A percentile compares a stretch with the other conserved stretches of the same genome.
Evolutionary conservation across 176 grass and related monocot species (phyloP).

Genomic region (Saccharum spontaneum): DNA sequence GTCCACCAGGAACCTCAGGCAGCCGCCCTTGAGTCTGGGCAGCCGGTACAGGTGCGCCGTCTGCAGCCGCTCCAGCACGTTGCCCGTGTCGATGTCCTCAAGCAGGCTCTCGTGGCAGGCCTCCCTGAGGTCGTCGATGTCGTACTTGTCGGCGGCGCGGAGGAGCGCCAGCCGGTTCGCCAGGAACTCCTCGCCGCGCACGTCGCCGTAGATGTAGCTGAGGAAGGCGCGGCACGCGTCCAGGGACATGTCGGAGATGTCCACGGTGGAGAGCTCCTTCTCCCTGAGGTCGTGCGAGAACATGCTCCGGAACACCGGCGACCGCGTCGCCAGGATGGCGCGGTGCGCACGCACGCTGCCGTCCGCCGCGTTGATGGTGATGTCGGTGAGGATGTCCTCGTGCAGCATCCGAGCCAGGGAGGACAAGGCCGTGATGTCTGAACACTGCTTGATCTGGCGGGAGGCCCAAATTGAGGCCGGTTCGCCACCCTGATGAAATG

Average conservation of each 20-base stretch:
- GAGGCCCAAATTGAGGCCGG: slow-evolving; percentile 80
- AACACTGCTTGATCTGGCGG: slow-evolving; percentile 50
- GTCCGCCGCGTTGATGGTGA: slow-evolving; percentile 74
- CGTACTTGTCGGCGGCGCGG: slow-evolving; percentile 87
- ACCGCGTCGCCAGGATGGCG: slow-evolving; percentile 65
- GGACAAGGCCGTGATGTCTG: slow-evolving; percentile 51
- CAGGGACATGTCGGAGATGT: slow-evolving; percentile 90
- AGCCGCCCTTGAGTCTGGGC: slow-evolving; percentile 66
- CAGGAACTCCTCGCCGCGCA: slow-evolving; percentile 69
- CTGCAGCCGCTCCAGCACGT: slow-evolving; percentile 87
- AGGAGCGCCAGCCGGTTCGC: slow-evolving; percentile 70
- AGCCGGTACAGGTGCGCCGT: slow-evolving; percentile 60
- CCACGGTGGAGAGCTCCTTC: slow-evolving; percentile 73
- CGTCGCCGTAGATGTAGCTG: slow-evolving; percentile 78
- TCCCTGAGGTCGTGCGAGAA: slow-evolving; percentile 91
- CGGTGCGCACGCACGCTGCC: slow-evolving; percentile 83
- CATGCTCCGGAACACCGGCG: slow-evolving; percentile 89
- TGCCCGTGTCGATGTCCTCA: slow-evolving; percentile 69
- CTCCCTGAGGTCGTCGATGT: slow-evolving; percentile 80
- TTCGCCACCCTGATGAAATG: slow-evolving; percentile 67
- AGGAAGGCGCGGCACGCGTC: slow-evolving; percentile 80
- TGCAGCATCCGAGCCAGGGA: slow-evolving; percentile 64
- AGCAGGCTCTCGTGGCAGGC: slow-evolving; percentile 83
- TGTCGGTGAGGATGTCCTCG: slow-evolving; percentile 79
- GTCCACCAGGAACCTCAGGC: slow-evolving; percentile 80